These are phyloP conservation scores for Fusarium floridanum DNA, from an alignment of 2,329 filamentous ascomycete genomes.

Conservation along the genomic window DNA sequence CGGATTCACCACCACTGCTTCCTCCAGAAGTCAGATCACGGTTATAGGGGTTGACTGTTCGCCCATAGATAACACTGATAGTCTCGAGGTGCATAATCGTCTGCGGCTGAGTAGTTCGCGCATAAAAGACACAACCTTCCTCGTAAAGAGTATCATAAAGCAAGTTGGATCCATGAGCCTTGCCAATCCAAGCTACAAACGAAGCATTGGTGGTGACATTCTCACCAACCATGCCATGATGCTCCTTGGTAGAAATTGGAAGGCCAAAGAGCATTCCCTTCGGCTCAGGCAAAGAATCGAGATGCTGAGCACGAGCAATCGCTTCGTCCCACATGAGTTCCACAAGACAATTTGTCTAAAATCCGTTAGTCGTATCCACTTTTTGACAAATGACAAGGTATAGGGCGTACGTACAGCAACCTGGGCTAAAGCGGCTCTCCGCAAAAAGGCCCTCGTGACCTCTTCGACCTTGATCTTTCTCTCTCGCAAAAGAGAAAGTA, in stretches of 20 bases:
- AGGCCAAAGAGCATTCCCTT: slow-evolving; percentile 51
- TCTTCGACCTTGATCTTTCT: slow-evolving; percentile 44
- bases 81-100: slow-evolving; percentile 68
- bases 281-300: slow-evolving; percentile 51
- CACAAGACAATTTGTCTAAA: slow-evolving; percentile 51
- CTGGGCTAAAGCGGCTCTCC: slow-evolving; percentile 45
- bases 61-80: slow-evolving; percentile 73
- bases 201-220: slow-evolving; percentile 48
- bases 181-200: slow-evolving; percentile 49
- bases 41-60: slow-evolving; percentile 74
- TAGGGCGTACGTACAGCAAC: slow-evolving; percentile 35
- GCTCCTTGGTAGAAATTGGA: slow-evolving; percentile 53
- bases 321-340: slow-evolving; percentile 54
- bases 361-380: neutral
- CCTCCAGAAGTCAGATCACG: slow-evolving; percentile 72
- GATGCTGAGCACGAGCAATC: slow-evolving; percentile 49
- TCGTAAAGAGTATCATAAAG: slow-evolving; percentile 48
- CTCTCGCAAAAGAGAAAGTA: slow-evolving; percentile 35
- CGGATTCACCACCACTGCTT: slow-evolving; percentile 69
- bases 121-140: slow-evolving; percentile 57
- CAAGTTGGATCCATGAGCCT: slow-evolving; percentile 50
- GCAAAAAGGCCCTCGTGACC: slow-evolving; percentile 44
- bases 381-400: too few relatives aligned
- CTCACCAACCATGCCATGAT: slow-evolving; percentile 52
- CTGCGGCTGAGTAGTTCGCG: slow-evolving; percentile 78